Base-by-base conservation (phyloP, 2,329 filamentous ascomycete genomes). In the Calonectria pauciramosa region DNA sequence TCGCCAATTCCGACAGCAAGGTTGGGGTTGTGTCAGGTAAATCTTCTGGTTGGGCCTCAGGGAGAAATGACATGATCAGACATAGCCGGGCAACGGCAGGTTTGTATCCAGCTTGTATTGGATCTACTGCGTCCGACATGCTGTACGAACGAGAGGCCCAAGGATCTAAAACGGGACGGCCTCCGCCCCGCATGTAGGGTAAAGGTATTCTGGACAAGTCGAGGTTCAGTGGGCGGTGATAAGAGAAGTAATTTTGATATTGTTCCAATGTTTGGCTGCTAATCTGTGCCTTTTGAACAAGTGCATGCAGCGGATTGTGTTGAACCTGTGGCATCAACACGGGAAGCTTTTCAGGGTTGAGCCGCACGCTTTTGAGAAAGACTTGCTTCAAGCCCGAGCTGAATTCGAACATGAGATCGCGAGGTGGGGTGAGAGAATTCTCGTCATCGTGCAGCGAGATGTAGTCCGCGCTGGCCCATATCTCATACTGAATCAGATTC, bases 381-480 rank as follows among this genome's bases (percentile, higher is more conserved):
- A 60, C 52, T 28, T 69, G 34, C 36, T 56, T 64, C 54, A 51
- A 30, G 13, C 47, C 65, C 5, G 47, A 51, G 11, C 47, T 54
- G 18, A 68, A 51, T 54, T 32, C 32, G 30, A 68, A 68, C 32
- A 68, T 52, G 16, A n/a, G 32, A 8, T 68, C 65, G 6, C n/a
- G 30, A 6, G 65, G 47, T 4, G 49, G 65, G 10, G 3, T 16
- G 2, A 30, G 14, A 2, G 49, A 52, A 2, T 13, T 6, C 9
- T 28, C 23, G 14, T 38, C 34, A 30, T 38, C 30, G 13, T 20
- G 30, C 7, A 36, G 14, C 9, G 34, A 14, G n/a, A 28, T 30
- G 20, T 28, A 68, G 47, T 68, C 65, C 23, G 65, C 47, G 16
- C 36, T 54, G 2, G 65, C n/a, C 65, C 65, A 68, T 36, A 68